Conservation (phyloP, 2,329 filamentous ascomycete species). For the Rhynchosporium agropyri region DNA sequence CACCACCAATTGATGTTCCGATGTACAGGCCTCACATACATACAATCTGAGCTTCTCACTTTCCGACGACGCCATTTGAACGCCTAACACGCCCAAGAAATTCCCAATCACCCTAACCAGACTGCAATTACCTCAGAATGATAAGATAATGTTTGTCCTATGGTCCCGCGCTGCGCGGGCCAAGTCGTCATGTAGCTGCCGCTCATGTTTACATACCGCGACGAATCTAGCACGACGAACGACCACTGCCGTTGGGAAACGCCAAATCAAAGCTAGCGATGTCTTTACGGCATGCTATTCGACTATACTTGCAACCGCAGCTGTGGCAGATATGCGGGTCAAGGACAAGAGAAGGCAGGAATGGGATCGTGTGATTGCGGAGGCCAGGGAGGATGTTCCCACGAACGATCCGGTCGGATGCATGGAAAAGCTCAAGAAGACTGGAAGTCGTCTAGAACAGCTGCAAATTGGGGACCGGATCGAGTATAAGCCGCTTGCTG, state of each 20-base stretch:
- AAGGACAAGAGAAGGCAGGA: constrained; percentile 62
- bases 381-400: constrained; percentile 45
- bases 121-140: constrained; percentile 31
- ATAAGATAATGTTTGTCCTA: constrained; percentile 62
- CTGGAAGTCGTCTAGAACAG: background rate
- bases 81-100: background rate
- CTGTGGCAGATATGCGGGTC: constrained; percentile 60
- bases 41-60: background rate
- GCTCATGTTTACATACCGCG: constrained; percentile 58
- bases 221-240: constrained; percentile 53
- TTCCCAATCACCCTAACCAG: constrained; percentile 7
- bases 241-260: constrained; percentile 53
- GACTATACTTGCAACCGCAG: constrained; percentile 65
- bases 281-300: constrained; percentile 69
- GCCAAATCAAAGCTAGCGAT: constrained; percentile 54
- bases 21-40: constrained; percentile 4
- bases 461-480: too few relatives aligned
- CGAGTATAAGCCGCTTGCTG: constrained; percentile 1
- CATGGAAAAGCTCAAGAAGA: background rate
- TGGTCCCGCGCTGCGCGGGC: constrained; percentile 68
- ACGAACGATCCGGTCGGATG: background rate
- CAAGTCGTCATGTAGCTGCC: constrained; percentile 63
- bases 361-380: constrained; percentile 63
- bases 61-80: constrained; percentile 13
- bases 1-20: constrained; percentile 17